Percentiles rank a stretch among this genome's conserved stretches.
phyloP scores from a whole-genome alignment of 1,139 yeast species.

The Yamadazyma diddensiae region DNA sequence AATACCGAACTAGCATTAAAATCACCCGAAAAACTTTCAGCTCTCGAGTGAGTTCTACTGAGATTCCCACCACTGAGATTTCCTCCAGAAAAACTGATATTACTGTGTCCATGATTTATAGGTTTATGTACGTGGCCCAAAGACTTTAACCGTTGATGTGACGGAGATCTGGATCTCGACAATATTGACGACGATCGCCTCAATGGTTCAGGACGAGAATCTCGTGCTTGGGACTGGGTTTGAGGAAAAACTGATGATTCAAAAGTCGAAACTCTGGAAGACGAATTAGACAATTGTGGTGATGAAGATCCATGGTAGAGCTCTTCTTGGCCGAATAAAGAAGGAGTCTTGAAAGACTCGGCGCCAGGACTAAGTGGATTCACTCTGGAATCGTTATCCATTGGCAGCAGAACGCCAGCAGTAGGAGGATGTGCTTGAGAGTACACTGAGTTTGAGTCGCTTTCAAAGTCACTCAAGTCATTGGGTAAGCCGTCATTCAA shows the following conservation, averaged over 20 bases:
- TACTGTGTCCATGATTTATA: conserved; percentile 6
- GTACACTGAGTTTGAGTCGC: conserved; percentile 20
- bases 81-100: conserved; percentile 1
- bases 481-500: conserved; percentile 16
- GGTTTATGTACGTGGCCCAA: conserved; percentile 35
- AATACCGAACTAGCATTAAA: conserved; percentile 3
- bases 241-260: conserved; percentile 10
- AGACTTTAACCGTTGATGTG: conserved; percentile 23
- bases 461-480: conserved; percentile 23
- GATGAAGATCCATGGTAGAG: conserved; percentile 18
- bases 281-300: conserved; percentile 2
- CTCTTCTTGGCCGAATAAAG: conserved; percentile 12
- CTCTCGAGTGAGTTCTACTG: conserved; percentile 2
- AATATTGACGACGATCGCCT: conserved; percentile 10
- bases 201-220: conserved; percentile 9
- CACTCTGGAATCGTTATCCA: not conserved
- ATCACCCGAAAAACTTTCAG: conserved; percentile 3
- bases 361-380: conserved; percentile 11
- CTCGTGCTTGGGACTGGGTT: not conserved
- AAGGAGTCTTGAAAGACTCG: conserved; percentile 11
- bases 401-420: not conserved
- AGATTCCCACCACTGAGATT: too few relatives aligned
- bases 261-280: conserved; percentile 12
- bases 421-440: conserved; percentile 13
- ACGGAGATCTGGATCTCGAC: conserved; percentile 15